phyloP scores from a whole-genome alignment of 148 eudicot genomes.

The Rhododendron ferrugineum region DNA sequence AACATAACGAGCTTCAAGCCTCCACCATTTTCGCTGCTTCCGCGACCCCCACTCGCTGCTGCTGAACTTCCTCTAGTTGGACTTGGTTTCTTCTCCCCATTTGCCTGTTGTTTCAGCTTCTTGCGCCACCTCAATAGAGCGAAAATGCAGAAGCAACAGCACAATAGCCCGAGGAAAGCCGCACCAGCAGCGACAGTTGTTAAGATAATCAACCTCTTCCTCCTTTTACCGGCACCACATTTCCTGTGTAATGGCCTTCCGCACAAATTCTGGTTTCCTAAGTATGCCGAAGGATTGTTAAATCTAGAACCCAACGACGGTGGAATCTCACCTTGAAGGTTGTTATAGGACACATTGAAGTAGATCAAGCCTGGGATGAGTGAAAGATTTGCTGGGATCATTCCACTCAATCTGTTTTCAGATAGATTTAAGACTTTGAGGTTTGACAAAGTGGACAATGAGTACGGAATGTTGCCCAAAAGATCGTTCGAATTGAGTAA shows the following conservation, averaged over 20 bases:
- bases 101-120: conserved; percentile 28
- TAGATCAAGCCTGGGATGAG: conserved; percentile 33
- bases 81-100: conserved; percentile 47
- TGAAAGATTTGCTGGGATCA: conserved; percentile 57
- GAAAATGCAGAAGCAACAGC: conserved; percentile 45
- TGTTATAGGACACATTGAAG: conserved; percentile 60
- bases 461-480: conserved; percentile 56
- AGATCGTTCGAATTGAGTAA: conserved; percentile 43
- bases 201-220: conserved; percentile 32
- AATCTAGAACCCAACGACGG: conserved; percentile 39
- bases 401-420: conserved; percentile 55
- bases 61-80: conserved; percentile 44
- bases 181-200: conserved; percentile 34
- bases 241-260: conserved; percentile 40
- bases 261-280: conserved; percentile 42
- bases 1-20: conserved; percentile 60
- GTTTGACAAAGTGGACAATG: conserved; percentile 41
- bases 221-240: conserved; percentile 28
- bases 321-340: conserved; percentile 83
- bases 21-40: conserved; percentile 42
- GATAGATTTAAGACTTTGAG: conserved; percentile 59
- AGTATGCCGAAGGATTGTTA: conserved; percentile 40
- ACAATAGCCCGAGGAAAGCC: conserved; percentile 27
- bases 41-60: conserved; percentile 28
- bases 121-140: conserved; percentile 46